Evolutionary conservation across 2,329 filamentous ascomycete species (phyloP).

Genomic region (Diaporthe amygdali): DNA sequence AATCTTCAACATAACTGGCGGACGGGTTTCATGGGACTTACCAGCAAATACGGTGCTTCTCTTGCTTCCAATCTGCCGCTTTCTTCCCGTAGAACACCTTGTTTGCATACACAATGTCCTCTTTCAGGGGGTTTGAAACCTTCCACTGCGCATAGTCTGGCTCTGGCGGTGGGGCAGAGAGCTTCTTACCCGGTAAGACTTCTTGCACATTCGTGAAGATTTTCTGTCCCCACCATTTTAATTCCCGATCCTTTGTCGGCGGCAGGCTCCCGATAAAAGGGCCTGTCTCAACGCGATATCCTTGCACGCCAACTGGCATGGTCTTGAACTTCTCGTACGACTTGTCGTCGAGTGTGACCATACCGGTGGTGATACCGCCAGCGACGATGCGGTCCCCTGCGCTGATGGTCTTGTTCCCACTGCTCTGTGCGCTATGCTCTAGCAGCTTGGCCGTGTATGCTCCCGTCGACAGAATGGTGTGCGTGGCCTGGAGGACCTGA

Average conservation of each 20-base stretch:
- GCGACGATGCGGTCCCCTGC: constrained; percentile 62
- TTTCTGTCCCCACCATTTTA: constrained; percentile 67
- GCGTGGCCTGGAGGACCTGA: constrained; percentile 49
- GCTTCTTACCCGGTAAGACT: constrained; percentile 54
- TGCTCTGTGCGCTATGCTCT: constrained; percentile 53
- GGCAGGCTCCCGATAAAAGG: constrained; percentile 64
- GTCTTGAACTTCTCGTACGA: constrained; percentile 49
- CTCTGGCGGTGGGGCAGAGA: constrained; percentile 62
- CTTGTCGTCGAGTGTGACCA: constrained; percentile 55
- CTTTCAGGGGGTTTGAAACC: constrained; percentile 57
- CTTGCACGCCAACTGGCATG: constrained; percentile 55
- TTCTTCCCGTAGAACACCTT: constrained; percentile 64
- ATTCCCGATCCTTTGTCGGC: constrained; percentile 52
- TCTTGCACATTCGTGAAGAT: constrained; percentile 63
- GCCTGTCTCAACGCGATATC: constrained; percentile 40
- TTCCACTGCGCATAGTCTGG: constrained; percentile 69
- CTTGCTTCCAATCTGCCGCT: constrained; percentile 60
- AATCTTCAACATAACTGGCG: background rate
- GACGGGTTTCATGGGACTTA: constrained; percentile 39
- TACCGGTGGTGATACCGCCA: constrained; percentile 63
- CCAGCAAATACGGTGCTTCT: constrained; percentile 71
- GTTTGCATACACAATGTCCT: constrained; percentile 63
- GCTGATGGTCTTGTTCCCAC: constrained; percentile 51
- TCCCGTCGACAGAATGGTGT: constrained; percentile 60
- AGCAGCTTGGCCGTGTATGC: constrained; percentile 64